phyloP scores from a whole-genome alignment of 768 basidiomycete species.

The Austroboletus eburneus region DNA sequence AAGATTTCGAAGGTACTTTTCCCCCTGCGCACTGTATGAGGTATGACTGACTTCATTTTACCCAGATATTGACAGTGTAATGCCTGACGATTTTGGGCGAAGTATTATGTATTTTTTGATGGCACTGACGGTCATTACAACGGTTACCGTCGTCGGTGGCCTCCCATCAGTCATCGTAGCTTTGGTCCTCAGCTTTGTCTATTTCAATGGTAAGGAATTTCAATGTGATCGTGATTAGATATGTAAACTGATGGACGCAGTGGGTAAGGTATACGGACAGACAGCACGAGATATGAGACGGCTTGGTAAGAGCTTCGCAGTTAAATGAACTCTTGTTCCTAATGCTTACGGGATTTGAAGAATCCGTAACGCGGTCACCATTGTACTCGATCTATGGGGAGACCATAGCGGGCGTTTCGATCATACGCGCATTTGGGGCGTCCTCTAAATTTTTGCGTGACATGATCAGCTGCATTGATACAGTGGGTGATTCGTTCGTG shows the following conservation, averaged over 20 bases:
- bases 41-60: too few species aligned
- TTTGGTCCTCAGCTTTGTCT: constrained; percentile 52
- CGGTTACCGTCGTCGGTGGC: constrained; percentile 78
- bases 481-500: constrained; percentile 41
- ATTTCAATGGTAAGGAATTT: constrained; percentile 59
- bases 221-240: not conserved
- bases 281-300: constrained; percentile 85
- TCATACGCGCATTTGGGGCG: constrained; percentile 82
- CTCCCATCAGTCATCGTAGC: constrained; percentile 64
- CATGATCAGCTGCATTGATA: constrained; percentile 79
- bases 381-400: constrained; percentile 46
- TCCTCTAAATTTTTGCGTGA: constrained; percentile 82
- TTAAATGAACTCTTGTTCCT: not conserved
- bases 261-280: constrained; percentile 64
- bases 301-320: constrained; percentile 44
- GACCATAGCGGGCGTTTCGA: constrained; percentile 48
- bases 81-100: constrained; percentile 83
- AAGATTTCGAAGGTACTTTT: constrained; percentile 86
- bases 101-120: constrained; percentile 71
- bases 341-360: constrained; percentile 19
- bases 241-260: constrained; percentile 17
- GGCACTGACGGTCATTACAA: constrained; percentile 63
- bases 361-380: constrained; percentile 47
- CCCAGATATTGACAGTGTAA: constrained; percentile 72
- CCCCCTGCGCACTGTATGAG: too few species aligned